Percentiles rank a stretch among this genome's conserved stretches.
Conservation (phyloP, 2,329 filamentous ascomycete species). For the Keithomyces neogunnii region DNA sequence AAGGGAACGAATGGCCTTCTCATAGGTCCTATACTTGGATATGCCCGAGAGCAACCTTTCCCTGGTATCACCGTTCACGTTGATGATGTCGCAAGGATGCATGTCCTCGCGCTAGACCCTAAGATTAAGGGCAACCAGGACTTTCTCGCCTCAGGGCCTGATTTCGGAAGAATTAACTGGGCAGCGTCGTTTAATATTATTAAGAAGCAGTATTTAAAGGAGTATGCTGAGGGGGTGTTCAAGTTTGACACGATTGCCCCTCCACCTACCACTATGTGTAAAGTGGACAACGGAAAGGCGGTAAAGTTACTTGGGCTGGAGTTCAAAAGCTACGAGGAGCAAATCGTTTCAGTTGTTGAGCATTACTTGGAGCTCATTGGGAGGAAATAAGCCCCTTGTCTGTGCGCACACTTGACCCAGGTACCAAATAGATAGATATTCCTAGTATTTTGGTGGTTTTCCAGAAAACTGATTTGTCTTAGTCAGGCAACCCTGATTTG, state of each 20-base stretch:
- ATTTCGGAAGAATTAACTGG: slow-evolving; percentile 19
- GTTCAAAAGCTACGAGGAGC: slow-evolving; percentile 18
- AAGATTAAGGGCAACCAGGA: slow-evolving; percentile 18
- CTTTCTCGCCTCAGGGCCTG: slow-evolving; percentile 16
- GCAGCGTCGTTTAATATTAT: slow-evolving; percentile 29
- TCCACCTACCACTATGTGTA: slow-evolving; percentile 1
- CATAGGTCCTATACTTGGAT: slow-evolving; percentile 24
- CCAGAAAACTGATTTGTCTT: too few species aligned
- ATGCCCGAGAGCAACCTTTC: slow-evolving; percentile 12
- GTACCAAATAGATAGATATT: too few species aligned
- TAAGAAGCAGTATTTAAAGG: slow-evolving; percentile 15
- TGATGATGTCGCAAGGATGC: slow-evolving; percentile 28
- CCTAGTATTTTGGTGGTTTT: too few species aligned
- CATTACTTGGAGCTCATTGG: slow-evolving; percentile 18
- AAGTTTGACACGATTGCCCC: slow-evolving; percentile 6
- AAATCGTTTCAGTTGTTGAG: slow-evolving; percentile 17
- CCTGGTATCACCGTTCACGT: slow-evolving; percentile 26
- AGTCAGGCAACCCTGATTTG: too few species aligned
- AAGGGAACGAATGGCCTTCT: slow-evolving; percentile 26
- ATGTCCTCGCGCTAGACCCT: slow-evolving; percentile 26
- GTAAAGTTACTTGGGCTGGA: slow-evolving; percentile 17
- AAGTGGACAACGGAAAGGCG: slow-evolving; percentile 10
- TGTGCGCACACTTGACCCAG: too few species aligned
- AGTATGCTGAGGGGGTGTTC: slow-evolving; percentile 11
- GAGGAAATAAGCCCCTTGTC: not conserved